These are phyloP conservation scores for Harringtonia aguacate DNA, from an alignment of 2,329 filamentous ascomycete species.

Conservation along the genomic window DNA sequence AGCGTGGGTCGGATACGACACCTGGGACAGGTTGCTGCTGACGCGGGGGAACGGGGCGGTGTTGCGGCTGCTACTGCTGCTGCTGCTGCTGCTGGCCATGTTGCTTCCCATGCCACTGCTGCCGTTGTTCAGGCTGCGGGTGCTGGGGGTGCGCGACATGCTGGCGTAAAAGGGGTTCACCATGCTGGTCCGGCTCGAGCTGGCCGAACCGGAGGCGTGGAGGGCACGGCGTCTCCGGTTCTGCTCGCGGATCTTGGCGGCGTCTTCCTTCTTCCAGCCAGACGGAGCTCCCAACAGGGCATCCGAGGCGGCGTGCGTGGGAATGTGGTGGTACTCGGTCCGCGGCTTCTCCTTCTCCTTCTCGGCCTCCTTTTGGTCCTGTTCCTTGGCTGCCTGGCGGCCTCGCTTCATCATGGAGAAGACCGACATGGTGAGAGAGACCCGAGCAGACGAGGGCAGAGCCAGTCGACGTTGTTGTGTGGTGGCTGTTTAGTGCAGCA, in stretches of 20 bases:
- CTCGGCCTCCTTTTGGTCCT: conserved; percentile 27
- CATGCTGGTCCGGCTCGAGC: background rate
- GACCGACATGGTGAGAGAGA: conserved; percentile 45
- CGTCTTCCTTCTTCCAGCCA: conserved; percentile 36
- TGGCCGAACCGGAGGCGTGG: conserved; percentile 4
- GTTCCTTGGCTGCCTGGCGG: conserved; percentile 44
- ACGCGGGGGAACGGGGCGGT: background rate
- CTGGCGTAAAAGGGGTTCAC: conserved; percentile 10
- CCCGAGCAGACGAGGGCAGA: no score
- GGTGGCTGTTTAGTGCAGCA: no score
- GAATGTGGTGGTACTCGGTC: conserved; percentile 46
- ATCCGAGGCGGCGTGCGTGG: conserved; percentile 51
- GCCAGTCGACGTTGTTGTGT: background rate
- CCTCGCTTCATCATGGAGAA: conserved; percentile 42
- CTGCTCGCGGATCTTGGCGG: conserved; percentile 35
- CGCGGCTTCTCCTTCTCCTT: conserved; percentile 19
- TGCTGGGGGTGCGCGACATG: conserved; percentile 3
- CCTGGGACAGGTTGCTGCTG: conserved; percentile 8
- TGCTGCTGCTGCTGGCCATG: background rate
- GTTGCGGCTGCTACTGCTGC: background rate
- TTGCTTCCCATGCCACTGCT: background rate
- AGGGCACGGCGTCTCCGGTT: conserved; percentile 39
- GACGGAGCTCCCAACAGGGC: conserved; percentile 43
- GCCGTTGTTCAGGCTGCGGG: background rate
- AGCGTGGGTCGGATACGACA: conserved; percentile 7